Percentiles rank a stretch among this genome's conserved stretches.
Evolutionary conservation across 768 basidiomycete species (phyloP).

Genomic region (Termitomyces sp.): DNA sequence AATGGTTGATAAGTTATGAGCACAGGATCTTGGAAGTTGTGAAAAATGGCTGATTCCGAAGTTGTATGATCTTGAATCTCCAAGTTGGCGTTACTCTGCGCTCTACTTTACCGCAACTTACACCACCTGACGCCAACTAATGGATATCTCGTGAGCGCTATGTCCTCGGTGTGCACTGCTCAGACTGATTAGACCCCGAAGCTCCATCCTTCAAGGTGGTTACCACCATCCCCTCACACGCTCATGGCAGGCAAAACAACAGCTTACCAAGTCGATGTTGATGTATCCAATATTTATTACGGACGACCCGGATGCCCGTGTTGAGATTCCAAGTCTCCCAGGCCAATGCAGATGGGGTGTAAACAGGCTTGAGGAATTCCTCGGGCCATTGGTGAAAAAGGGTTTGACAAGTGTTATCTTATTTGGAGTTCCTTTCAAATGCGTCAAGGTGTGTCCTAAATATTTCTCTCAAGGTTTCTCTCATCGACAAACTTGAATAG

Average conservation of each 20-base stretch:
- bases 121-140: slow-evolving; percentile 7
- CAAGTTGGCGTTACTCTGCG: not conserved
- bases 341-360: slow-evolving; percentile 93
- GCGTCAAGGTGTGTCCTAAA: slow-evolving; percentile 53
- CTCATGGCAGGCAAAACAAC: slow-evolving; percentile 78
- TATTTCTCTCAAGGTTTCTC: not conserved
- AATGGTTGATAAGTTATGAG: no score
- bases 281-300: slow-evolving; percentile 99
- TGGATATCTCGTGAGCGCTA: slow-evolving; percentile 42
- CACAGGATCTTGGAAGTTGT: not conserved
- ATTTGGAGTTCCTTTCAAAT: slow-evolving; percentile 87
- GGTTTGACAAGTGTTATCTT: slow-evolving; percentile 90
- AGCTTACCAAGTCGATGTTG: slow-evolving; percentile 87
- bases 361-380: slow-evolving; percentile 84
- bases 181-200: slow-evolving; percentile 20
- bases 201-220: slow-evolving; percentile 86
- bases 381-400: slow-evolving; percentile 83
- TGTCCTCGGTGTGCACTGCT: not conserved
- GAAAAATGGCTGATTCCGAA: not conserved
- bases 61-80: not conserved
- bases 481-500: slow-evolving; percentile 30
- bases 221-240: slow-evolving; percentile 90
- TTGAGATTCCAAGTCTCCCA: slow-evolving; percentile 72
- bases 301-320: slow-evolving; percentile 84
- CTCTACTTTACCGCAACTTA: not conserved